Percentiles rank a stretch among this genome's conserved stretches.
phyloP scores from a whole-genome alignment of 805 yeast genomes.

The Teunomyces lycoperdinae region DNA sequence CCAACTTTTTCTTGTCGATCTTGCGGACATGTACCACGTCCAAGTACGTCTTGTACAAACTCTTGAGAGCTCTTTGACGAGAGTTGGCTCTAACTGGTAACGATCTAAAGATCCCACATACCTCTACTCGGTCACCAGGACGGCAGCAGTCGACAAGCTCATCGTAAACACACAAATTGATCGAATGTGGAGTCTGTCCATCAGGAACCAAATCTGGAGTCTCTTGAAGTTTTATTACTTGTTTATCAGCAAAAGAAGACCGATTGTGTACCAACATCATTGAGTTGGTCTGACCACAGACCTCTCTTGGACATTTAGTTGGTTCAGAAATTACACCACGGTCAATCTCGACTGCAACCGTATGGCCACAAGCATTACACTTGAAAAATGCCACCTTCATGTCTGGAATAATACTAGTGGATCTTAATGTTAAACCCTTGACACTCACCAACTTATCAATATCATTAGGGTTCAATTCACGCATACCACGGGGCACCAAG shows the following conservation, averaged over 20 bases:
- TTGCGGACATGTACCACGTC: slow-evolving; percentile 94
- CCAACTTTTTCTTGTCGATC: slow-evolving; percentile 76
- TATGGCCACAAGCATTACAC: slow-evolving; percentile 93
- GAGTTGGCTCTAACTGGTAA: slow-evolving; percentile 88
- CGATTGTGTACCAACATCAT: slow-evolving; percentile 92
- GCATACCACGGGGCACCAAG: slow-evolving; percentile 35
- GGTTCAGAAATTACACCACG: slow-evolving; percentile 95
- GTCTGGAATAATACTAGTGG: slow-evolving; percentile 92
- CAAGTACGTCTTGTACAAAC: slow-evolving; percentile 84
- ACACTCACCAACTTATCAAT: slow-evolving; percentile 86
- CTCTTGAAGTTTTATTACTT: slow-evolving; percentile 89
- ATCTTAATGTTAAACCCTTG: slow-evolving; percentile 85
- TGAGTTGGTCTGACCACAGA: slow-evolving; percentile 77
- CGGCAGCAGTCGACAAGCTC: slow-evolving; percentile 91
- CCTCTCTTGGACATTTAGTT: slow-evolving; percentile 83
- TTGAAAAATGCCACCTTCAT: slow-evolving; percentile 97
- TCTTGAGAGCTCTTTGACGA: slow-evolving; percentile 77
- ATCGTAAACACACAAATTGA: slow-evolving; percentile 90
- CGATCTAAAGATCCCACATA: slow-evolving; percentile 92
- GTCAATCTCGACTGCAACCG: slow-evolving; percentile 87
- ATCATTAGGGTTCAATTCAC: slow-evolving; percentile 17
- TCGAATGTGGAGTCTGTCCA: slow-evolving; percentile 98
- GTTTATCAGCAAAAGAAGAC: slow-evolving; percentile 91
- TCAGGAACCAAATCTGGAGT: slow-evolving; percentile 96
- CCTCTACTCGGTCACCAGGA: slow-evolving; percentile 96